Percentiles rank a stretch among this genome's conserved stretches.
phyloP scores from a whole-genome alignment of 208 protist species.

The Wallacemonas collosoma region DNA sequence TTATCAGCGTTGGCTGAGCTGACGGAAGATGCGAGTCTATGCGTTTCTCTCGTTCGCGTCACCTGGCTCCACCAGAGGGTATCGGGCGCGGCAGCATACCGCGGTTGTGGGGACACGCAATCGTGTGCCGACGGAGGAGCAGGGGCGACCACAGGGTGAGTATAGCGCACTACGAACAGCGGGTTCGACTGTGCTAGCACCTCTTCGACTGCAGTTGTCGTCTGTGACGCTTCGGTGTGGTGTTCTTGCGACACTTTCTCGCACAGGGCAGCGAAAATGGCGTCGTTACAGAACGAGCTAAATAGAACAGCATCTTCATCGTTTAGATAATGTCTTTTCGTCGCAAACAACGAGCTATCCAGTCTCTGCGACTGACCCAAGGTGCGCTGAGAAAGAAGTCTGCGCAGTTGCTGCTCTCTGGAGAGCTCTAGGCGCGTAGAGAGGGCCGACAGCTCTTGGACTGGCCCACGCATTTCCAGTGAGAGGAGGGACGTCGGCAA shows the following conservation, averaged over 20 bases:
- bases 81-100: slow-evolving; percentile 1
- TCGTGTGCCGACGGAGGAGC: not conserved
- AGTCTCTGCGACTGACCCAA: slow-evolving; percentile 34
- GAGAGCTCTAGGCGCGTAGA: slow-evolving; percentile 43
- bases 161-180: slow-evolving; percentile 13
- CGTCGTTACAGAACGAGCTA: slow-evolving; percentile 53
- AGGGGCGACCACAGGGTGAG: not conserved
- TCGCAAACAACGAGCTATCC: slow-evolving; percentile 34
- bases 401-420: slow-evolving; percentile 55
- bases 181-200: not conserved
- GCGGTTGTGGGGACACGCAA: not conserved
- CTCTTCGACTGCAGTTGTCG: not conserved
- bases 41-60: slow-evolving; percentile 1
- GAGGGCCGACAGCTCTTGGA: slow-evolving; percentile 7
- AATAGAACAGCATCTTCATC: slow-evolving; percentile 56
- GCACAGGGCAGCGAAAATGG: slow-evolving; percentile 44
- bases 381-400: slow-evolving; percentile 65
- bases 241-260: not conserved
- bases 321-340: slow-evolving; percentile 18
- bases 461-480: not conserved
- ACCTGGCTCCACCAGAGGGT: slow-evolving; percentile 2
- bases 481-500: not conserved
- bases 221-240: not conserved
- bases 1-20: not conserved
- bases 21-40: slow-evolving; percentile 4